These are phyloP conservation scores for Suhomyces anneliseae DNA, from an alignment of 1,139 yeast genomes.

Conservation along the genomic window DNA sequence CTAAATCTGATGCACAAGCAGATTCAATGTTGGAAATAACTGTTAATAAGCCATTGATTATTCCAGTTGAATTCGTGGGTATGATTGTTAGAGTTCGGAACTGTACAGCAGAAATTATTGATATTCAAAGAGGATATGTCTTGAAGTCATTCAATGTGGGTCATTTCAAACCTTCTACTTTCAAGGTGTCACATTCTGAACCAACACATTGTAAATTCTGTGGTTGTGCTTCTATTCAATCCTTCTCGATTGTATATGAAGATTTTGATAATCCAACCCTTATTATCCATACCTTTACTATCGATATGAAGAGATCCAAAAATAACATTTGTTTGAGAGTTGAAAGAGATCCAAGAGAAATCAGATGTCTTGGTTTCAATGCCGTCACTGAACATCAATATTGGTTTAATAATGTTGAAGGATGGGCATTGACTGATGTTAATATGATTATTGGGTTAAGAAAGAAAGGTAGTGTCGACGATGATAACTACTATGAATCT, in stretches of 20 bases:
- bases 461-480: constrained; percentile 33
- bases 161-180: constrained; percentile 57
- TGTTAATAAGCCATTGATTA: constrained; percentile 32
- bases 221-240: constrained; percentile 79
- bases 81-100: constrained; percentile 62
- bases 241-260: constrained; percentile 71
- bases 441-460: constrained; percentile 76
- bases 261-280: constrained; percentile 57
- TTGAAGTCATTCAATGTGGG: constrained; percentile 58
- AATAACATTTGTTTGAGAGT: constrained; percentile 81
- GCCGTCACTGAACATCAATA: constrained; percentile 70
- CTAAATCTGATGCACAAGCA: background rate
- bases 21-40: background rate
- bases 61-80: constrained; percentile 65
- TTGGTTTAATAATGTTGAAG: constrained; percentile 64
- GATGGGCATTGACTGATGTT: constrained; percentile 78
- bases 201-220: constrained; percentile 90
- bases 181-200: constrained; percentile 74
- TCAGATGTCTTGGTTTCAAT: constrained; percentile 82
- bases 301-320: constrained; percentile 68
- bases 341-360: constrained; percentile 89
- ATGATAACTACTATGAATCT: constrained; percentile 11
- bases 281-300: constrained; percentile 70
- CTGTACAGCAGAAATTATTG: constrained; percentile 62
- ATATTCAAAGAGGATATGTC: constrained; percentile 74